Evolutionary conservation across 2,329 filamentous ascomycete species (phyloP).

Genomic region (Ophioceras dolichostomum): DNA sequence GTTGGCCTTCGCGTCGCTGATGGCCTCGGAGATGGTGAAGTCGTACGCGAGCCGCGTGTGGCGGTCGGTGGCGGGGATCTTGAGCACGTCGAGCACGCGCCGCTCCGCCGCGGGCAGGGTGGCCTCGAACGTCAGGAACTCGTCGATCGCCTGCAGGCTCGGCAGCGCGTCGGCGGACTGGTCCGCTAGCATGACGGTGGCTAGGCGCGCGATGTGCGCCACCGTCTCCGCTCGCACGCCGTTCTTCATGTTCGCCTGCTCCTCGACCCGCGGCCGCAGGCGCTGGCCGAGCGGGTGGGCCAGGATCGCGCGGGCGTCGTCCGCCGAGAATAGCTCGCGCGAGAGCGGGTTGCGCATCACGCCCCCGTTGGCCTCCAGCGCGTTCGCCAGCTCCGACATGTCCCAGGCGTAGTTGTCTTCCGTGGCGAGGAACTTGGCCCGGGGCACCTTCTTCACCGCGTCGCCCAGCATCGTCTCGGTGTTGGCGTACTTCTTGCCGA

Average conservation of each 20-base stretch:
- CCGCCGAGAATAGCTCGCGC: slow-evolving; percentile 13
- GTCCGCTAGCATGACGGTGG: slow-evolving; percentile 11
- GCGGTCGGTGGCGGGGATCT: slow-evolving; percentile 14
- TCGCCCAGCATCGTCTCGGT: slow-evolving; percentile 7
- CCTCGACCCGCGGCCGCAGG: slow-evolving; percentile 10
- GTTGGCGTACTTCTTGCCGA: slow-evolving; percentile 7
- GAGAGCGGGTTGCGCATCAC: slow-evolving; percentile 19
- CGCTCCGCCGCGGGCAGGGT: slow-evolving; percentile 14
- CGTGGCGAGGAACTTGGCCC: slow-evolving; percentile 7
- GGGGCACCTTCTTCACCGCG: slow-evolving; percentile 5
- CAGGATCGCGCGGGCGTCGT: slow-evolving; percentile 13
- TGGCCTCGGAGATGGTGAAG: slow-evolving; percentile 14
- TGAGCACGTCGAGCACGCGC: slow-evolving; percentile 11
- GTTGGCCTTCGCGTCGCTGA: slow-evolving; percentile 16
- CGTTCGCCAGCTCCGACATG: slow-evolving; percentile 15
- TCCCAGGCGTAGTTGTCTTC: slow-evolving; percentile 29
- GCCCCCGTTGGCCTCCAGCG: slow-evolving; percentile 11
- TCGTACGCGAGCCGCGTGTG: slow-evolving; percentile 15
- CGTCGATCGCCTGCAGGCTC: slow-evolving; percentile 13
- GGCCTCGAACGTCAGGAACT: slow-evolving; percentile 12
- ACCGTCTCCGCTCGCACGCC: slow-evolving; percentile 14
- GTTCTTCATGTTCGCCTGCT: slow-evolving; percentile 10
- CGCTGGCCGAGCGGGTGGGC: slow-evolving; percentile 13
- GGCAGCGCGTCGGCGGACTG: slow-evolving; percentile 9
- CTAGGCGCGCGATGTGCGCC: slow-evolving; percentile 9